Percentiles rank a stretch among this genome's conserved stretches.
Conservation (phyloP, 2,329 filamentous ascomycete genomes). For the Sarocladium brachiariae region DNA sequence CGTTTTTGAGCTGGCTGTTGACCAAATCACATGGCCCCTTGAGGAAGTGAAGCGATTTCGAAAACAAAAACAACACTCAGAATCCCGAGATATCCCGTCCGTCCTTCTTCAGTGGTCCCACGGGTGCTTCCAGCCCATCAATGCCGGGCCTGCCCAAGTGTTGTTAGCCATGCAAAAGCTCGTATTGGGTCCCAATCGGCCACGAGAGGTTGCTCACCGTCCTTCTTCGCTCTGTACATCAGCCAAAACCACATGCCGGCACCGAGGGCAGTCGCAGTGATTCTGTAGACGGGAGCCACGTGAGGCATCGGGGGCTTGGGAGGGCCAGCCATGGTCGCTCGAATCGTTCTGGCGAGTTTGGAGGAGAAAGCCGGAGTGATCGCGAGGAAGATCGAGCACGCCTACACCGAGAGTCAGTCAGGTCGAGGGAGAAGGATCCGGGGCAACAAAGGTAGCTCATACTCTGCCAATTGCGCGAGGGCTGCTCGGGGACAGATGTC, state of each 20-base stretch:
- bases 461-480: neutral
- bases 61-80: neutral
- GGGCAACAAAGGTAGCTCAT: neutral
- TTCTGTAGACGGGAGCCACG: slow-evolving; percentile 64
- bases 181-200: too few species aligned
- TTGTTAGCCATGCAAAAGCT: too few species aligned
- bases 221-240: slow-evolving; percentile 96
- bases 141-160: slow-evolving; percentile 53
- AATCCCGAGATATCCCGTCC: neutral
- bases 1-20: slow-evolving; percentile 25
- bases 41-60: slow-evolving; percentile 36
- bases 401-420: neutral
- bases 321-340: slow-evolving; percentile 13
- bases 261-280: slow-evolving; percentile 77
- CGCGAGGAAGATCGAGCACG: neutral
- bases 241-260: slow-evolving; percentile 99
- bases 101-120: slow-evolving; percentile 83
- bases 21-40: slow-evolving; percentile 60
- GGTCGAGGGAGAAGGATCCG: neutral
- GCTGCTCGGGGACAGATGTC: neutral
- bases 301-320: slow-evolving; percentile 39
- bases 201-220: slow-evolving; percentile 54
- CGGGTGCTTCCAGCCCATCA: slow-evolving; percentile 91
- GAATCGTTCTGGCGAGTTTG: neutral
- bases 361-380: neutral